phyloP scores from a whole-genome alignment of 768 basidiomycete genomes.

The Pleurotus djamor region DNA sequence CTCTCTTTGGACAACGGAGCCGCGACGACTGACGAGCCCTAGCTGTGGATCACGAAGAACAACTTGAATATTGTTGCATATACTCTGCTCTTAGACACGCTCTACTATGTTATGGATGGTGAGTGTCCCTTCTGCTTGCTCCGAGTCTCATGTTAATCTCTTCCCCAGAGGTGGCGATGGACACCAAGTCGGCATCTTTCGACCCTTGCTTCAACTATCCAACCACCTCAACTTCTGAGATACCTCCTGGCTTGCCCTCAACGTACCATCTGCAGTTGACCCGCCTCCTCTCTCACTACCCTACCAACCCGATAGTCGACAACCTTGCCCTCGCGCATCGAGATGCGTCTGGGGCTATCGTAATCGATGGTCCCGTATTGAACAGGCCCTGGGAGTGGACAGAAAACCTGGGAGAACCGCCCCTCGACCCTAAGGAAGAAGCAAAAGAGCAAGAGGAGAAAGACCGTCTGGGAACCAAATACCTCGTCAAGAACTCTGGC shows the following conservation, averaged over 20 bases:
- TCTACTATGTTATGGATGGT: constrained; percentile 77
- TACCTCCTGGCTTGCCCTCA: constrained; percentile 55
- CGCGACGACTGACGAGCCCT: no score
- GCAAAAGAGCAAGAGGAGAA: constrained; percentile 38
- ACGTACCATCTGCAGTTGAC: constrained; percentile 58
- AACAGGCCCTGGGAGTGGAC: constrained; percentile 90
- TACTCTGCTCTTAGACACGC: constrained; percentile 69
- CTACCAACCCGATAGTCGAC: constrained; percentile 47
- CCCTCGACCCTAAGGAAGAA: constrained; percentile 41
- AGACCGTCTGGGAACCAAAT: constrained; percentile 28
- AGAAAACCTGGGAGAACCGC: constrained; percentile 67
- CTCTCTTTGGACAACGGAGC: no score
- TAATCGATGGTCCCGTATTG: constrained; percentile 51
- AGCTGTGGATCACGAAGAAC: no score
- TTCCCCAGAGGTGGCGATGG: constrained; percentile 56
- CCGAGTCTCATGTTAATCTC: not conserved
- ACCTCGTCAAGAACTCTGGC: constrained; percentile 58
- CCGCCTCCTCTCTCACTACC: constrained; percentile 54
- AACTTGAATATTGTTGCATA: constrained; percentile 56
- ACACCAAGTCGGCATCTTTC: constrained; percentile 47
- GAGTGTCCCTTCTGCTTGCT: constrained; percentile 13
- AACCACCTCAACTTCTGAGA: constrained; percentile 39
- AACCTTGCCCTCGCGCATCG: constrained; percentile 59
- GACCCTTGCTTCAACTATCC: constrained; percentile 73
- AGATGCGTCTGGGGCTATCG: constrained; percentile 49